These are phyloP conservation scores for Backusella mclennaniae DNA, from an alignment of 192 early-diverging fungal genomes.

Conservation along the genomic window DNA sequence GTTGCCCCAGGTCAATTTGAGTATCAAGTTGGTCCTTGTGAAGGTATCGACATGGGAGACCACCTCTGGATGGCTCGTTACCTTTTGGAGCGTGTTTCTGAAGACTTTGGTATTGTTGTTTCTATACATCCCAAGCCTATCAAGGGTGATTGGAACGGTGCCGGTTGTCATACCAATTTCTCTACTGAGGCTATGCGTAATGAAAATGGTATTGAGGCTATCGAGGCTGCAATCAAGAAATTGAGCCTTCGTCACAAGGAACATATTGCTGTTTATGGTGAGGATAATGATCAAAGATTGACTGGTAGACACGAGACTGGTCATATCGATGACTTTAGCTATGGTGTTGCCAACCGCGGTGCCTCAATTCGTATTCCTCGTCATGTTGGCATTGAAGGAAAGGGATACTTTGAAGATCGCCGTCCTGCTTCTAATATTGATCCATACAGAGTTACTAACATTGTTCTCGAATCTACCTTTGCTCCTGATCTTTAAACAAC, in stretches of 20 bases:
- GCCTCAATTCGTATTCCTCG: conserved; percentile 59
- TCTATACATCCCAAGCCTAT: conserved; percentile 59
- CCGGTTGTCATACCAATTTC: conserved; percentile 58
- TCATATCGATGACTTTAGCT: conserved; percentile 47
- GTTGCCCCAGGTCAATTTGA: conserved; percentile 58
- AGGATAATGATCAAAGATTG: conserved; percentile 55
- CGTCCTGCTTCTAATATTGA: conserved; percentile 59
- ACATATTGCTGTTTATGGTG: conserved; percentile 58
- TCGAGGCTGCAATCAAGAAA: conserved; percentile 55
- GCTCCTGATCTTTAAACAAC: conserved; percentile 13
- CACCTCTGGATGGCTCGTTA: conserved; percentile 55
- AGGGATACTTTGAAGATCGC: conserved; percentile 58
- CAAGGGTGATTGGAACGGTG: conserved; percentile 59
- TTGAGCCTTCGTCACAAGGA: conserved; percentile 40
- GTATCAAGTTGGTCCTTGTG: conserved; percentile 56
- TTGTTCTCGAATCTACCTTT: conserved; percentile 45
- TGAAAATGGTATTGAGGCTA: conserved; percentile 47
- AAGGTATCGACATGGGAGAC: conserved; percentile 55
- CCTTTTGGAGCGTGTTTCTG: conserved; percentile 50
- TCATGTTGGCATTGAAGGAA: conserved; percentile 50
- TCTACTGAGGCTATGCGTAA: conserved; percentile 51
- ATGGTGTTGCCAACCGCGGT: conserved; percentile 56
- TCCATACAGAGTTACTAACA: conserved; percentile 51
- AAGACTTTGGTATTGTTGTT: conserved; percentile 57
- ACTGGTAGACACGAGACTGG: conserved; percentile 56